Base-by-base conservation (phyloP, 768 basidiomycete genomes). In the Trametes meyenii region DNA sequence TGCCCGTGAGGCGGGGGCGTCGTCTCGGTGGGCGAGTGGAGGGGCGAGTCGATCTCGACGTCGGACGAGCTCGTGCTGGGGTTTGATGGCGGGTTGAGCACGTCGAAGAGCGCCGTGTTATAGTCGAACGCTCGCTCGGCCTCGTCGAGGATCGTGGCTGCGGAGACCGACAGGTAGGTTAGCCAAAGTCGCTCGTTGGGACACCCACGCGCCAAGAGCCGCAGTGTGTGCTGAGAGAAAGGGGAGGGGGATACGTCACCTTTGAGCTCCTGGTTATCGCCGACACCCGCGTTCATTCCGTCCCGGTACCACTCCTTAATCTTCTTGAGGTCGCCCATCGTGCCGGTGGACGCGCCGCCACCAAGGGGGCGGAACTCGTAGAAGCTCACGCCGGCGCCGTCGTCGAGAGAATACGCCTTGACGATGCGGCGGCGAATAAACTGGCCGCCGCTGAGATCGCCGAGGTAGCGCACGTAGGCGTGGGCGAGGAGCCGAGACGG, bases 381-480 rank as follows among this genome's bases (percentile, higher is more conserved):
- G 73, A 93, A 93, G 38, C 75, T 73, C n/a, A 78, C 65, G 1
- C 81, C 84, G 13, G 70, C 67, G n/a, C 73, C 76, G 33, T 79
- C 78, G 54, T 85, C 80, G 2, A 92, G 79, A 13, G 73, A 78
- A 69, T 92, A 93, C 14, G 88, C 83, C 71, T 88, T 88, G 16
- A 80, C 79, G n/a, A 92, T 71, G 36, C 77, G 78, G 43, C 83
- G 78, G 23, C 85, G 78, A 68, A 92, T 85, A 60, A 81, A 77
- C 75, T 92, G 91, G 0, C 92, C 91, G 5, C 91, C 90, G 45
- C 86, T 88, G 35, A 92, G 77, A 71, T 93, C 90, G 50, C 90
- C 91, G 35, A 92, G 81, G 73, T 92, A 92, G 36, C 90, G 82
- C n/a, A 91, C 88, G 69, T 92, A 92, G 1, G 90, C 80, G 72